Evolutionary conservation across 345 rosid species (phyloP).

Genomic region (Heritiera littoralis): DNA sequence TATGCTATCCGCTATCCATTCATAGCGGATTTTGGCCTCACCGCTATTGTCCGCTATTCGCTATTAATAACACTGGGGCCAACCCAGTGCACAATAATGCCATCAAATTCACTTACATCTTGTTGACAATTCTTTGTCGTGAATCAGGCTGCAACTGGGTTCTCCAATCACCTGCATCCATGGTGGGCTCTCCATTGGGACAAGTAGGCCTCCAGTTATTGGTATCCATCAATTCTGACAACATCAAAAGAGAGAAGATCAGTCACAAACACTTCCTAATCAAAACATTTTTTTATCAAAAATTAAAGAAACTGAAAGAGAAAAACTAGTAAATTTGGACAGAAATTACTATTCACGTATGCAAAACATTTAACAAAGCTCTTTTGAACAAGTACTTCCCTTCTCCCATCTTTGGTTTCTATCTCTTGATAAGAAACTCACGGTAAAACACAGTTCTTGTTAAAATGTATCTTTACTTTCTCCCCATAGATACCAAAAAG

Average conservation of each 20-base stretch:
- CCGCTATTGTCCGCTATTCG: too few species aligned
- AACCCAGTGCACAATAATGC: neutral
- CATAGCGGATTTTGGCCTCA: too few species aligned
- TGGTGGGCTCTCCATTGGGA: conserved; percentile 38
- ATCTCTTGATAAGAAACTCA: neutral
- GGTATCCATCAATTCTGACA: conserved; percentile 32
- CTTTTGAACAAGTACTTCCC: neutral
- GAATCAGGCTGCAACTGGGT: conserved; percentile 41
- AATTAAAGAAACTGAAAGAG: neutral
- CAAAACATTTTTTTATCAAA: neutral
- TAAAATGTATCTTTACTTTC: neutral
- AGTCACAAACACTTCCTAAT: neutral
- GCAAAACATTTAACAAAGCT: neutral
- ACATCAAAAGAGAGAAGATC: too few species aligned
- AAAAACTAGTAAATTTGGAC: neutral
- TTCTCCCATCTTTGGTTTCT: neutral
- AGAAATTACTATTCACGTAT: neutral
- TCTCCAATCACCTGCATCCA: conserved; percentile 64
- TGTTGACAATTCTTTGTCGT: conserved; percentile 48
- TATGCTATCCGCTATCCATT: too few species aligned
- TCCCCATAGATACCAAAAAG: neutral
- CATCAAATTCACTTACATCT: conserved; percentile 44
- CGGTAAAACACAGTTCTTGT: neutral
- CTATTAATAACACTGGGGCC: too few species aligned
- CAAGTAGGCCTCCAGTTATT: conserved; percentile 45